Evolutionary conservation across 1,284 basidiomycete genomes (phyloP).

Genomic region (Ceratobasidium papillatum): DNA sequence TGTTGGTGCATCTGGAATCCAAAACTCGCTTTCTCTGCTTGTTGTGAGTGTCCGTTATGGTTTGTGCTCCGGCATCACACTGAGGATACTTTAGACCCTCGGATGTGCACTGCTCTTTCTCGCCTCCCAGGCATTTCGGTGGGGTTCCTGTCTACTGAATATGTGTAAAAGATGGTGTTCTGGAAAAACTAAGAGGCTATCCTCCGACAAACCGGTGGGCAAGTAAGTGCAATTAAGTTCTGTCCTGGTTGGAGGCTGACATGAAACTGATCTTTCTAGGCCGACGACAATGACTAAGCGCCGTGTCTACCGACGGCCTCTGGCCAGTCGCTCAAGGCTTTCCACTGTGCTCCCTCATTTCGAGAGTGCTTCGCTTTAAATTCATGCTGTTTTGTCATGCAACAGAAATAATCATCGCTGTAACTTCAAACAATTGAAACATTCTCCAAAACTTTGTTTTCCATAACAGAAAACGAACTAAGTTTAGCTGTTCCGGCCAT

Average conservation of each 20-base stretch:
- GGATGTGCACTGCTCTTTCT: slow-evolving; percentile 19
- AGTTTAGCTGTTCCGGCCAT: no score
- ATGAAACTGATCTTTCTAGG: no score
- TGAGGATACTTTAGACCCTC: slow-evolving; percentile 5
- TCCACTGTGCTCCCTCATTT: neutral
- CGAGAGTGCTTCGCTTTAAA: neutral
- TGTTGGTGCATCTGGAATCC: slow-evolving; percentile 18
- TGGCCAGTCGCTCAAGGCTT: slow-evolving; percentile 4
- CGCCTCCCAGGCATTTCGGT: neutral
- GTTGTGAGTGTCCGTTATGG: neutral
- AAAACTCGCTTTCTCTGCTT: slow-evolving; percentile 7
- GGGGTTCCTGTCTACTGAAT: neutral
- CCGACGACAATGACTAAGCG: neutral
- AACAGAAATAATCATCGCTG: no score
- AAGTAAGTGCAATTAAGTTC: no score
- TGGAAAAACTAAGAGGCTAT: neutral
- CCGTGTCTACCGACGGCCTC: neutral
- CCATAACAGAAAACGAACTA: no score
- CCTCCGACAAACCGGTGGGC: neutral
- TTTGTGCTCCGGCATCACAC: neutral
- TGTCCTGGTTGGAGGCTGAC: no score
- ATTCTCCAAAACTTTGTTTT: no score
- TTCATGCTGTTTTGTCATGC: no score
- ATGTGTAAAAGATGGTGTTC: neutral
- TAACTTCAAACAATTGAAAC: no score